These are phyloP conservation scores for Myxozyma mucilagina DNA, from an alignment of 805 yeast genomes.

Conservation along the genomic window DNA sequence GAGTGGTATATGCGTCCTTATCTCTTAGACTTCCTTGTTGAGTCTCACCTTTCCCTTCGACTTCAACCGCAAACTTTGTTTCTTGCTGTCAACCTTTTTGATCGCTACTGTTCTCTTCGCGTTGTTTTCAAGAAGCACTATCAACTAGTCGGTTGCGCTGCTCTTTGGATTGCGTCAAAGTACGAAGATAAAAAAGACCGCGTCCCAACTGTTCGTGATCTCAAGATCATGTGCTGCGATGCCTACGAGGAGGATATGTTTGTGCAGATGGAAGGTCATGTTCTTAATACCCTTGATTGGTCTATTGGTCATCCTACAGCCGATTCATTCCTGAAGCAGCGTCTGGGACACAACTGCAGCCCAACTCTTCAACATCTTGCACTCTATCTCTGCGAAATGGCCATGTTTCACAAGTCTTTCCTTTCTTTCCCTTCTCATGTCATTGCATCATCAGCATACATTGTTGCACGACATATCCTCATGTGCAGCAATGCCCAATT, in stretches of 20 bases:
- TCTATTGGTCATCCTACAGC: constrained; percentile 62
- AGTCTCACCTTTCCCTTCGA: constrained; percentile 58
- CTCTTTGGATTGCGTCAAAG: constrained; percentile 90
- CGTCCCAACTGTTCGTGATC: constrained; percentile 70
- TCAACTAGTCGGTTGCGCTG: constrained; percentile 86
- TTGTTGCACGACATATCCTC: constrained; percentile 38
- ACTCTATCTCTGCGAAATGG: constrained; percentile 42
- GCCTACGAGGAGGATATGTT: constrained; percentile 62
- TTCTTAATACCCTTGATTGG: constrained; percentile 72
- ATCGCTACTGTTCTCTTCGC: constrained; percentile 86
- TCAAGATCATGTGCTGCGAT: constrained; percentile 69
- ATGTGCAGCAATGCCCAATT: constrained; percentile 2
- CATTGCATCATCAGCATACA: constrained; percentile 42
- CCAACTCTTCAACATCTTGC: constrained; percentile 35
- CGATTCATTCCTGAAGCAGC: constrained; percentile 46
- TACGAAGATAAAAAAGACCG: constrained; percentile 72
- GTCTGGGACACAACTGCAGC: constrained; percentile 12
- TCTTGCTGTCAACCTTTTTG: constrained; percentile 74
- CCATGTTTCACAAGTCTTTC: constrained; percentile 39
- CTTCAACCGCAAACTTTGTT: constrained; percentile 67
- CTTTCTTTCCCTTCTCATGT: constrained; percentile 38
- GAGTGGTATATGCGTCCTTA: constrained; percentile 70
- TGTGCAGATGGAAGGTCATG: constrained; percentile 76
- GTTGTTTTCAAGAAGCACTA: constrained; percentile 82
- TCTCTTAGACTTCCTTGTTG: constrained; percentile 76